phyloP scores from a whole-genome alignment of 2,329 filamentous ascomycete species.

The Scortechinia acanthostroma region DNA sequence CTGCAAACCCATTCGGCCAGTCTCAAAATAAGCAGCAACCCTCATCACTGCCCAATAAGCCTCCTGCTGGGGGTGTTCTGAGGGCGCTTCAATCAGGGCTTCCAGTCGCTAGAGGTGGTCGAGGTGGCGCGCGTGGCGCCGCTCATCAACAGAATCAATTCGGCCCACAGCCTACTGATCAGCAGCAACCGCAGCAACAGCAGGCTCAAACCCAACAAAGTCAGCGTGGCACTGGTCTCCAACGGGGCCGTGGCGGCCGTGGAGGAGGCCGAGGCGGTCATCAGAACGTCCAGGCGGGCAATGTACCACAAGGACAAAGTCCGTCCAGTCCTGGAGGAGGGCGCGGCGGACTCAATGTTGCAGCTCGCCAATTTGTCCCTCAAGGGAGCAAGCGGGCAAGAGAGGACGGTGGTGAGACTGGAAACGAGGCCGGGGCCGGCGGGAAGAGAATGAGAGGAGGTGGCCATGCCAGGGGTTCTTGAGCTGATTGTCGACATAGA shows the following conservation, averaged over 20 bases:
- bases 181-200: constrained; percentile 11
- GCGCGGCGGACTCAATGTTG: constrained; percentile 34
- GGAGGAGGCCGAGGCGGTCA: constrained; percentile 24
- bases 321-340: constrained; percentile 16
- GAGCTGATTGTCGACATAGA: too few species aligned
- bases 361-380: constrained; percentile 44
- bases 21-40: not conserved
- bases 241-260: constrained; percentile 16
- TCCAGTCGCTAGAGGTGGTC: constrained; percentile 30
- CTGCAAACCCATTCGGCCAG: constrained; percentile 1
- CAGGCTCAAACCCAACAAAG: constrained; percentile 14
- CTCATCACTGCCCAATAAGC: constrained; percentile 18
- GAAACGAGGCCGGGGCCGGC: constrained; percentile 22
- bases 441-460: constrained; percentile 27
- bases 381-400: constrained; percentile 45
- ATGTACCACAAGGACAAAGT: constrained; percentile 14
- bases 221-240: constrained; percentile 24
- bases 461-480: constrained; percentile 6
- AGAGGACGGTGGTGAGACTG: constrained; percentile 35
- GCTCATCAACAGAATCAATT: constrained; percentile 12
- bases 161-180: constrained; percentile 11
- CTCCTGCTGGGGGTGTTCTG: constrained; percentile 24
- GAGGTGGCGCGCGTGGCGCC: constrained; percentile 18
- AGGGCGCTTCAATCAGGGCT: constrained; percentile 31
- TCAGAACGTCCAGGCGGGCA: constrained; percentile 29